A percentile compares a stretch with the other conserved stretches of the same genome.
phyloP scores from a whole-genome alignment of 495 filamentous ascomycete species.

The Geoglossum glabrum region DNA sequence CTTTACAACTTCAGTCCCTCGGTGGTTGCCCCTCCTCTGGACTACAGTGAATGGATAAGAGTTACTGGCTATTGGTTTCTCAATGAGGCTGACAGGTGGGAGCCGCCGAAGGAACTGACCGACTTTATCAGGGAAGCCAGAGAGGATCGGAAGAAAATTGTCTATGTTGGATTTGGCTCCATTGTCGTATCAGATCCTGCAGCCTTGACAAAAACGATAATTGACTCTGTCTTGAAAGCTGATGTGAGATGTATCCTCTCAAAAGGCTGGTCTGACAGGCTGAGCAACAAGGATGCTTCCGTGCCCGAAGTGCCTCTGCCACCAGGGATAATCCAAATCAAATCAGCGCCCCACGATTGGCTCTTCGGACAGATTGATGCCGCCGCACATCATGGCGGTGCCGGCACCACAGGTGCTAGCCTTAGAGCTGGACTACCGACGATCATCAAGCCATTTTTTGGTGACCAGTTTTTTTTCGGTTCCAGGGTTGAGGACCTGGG shows the following conservation, averaged over 20 bases:
- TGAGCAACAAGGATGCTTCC: constrained; percentile 36
- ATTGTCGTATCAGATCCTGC: constrained; percentile 85
- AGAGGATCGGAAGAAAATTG: constrained; percentile 67
- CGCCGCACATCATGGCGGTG: constrained; percentile 83
- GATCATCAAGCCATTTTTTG: constrained; percentile 92
- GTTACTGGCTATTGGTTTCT: constrained; percentile 98
- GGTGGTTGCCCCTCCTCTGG: constrained; percentile 79
- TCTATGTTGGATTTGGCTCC: constrained; percentile 93
- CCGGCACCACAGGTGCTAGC: constrained; percentile 88
- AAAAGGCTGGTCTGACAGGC: constrained; percentile 96
- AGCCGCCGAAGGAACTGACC: constrained; percentile 50
- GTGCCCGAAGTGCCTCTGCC: constrained; percentile 55
- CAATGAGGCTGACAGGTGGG: constrained; percentile 58
- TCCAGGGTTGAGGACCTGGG: constrained; percentile 76
- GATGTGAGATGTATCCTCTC: constrained; percentile 89
- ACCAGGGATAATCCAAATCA: constrained; percentile 65
- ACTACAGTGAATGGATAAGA: constrained; percentile 94
- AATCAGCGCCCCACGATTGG: constrained; percentile 91
- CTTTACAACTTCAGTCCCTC: constrained; percentile 91
- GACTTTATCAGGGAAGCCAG: constrained; percentile 69
- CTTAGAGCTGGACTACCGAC: constrained; percentile 82
- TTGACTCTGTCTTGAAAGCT: constrained; percentile 77
- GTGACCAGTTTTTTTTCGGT: constrained; percentile 94
- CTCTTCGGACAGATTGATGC: constrained; percentile 87
- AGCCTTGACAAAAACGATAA: constrained; percentile 70